Evolutionary conservation across 257 asterid genomes (phyloP), one percentile per base, ranked within the genome.

Genomic region (Solanum lycopersicoides): DNA sequence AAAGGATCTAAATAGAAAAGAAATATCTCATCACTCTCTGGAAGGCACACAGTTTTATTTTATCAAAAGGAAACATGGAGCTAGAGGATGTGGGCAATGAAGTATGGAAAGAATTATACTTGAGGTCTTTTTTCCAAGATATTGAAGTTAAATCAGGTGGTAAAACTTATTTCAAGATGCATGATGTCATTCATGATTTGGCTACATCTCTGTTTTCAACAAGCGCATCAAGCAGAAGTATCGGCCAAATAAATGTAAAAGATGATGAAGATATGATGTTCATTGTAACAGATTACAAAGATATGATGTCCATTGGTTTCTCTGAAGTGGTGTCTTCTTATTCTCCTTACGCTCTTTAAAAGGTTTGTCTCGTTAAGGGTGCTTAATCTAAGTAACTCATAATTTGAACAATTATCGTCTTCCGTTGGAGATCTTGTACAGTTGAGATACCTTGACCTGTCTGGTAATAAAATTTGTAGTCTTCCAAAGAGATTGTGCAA

Each of bases 31-130:
- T 89, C 42, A 14, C 6, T 56, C 79, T 69, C 0, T 91, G 93
- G 93, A 87, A 87, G 47, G 86, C 92, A 83, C 88, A 87, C 56
- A 89, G 86, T 3, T 88, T 80, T 82, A 66, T 90, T 72, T 87
- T 86, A 65, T 65, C 91, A 12, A 74, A 45, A 3, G 86, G 86
- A 60, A 56, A 28, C 25, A 15, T 21, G 6, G 87, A 90, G n/a
- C 86, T 45, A 65, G 89, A 91, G 82, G 88, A 86, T 25, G 83
- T 86, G 21, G 93, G 91, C 23, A 9, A 88, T 84, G 83, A 84
- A 65, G 66, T 89, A 73, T 91, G 88, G 63, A 53, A 91, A 47
- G 88, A 89, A 86, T 71, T 91, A 60, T 82, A 72, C 15, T 7
- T 84, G 53, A 89, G 89, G 75, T 84, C 84, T 6, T 53, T 88